These are phyloP conservation scores for Suillus weaverae DNA, from an alignment of 768 basidiomycete species.

Conservation along the genomic window DNA sequence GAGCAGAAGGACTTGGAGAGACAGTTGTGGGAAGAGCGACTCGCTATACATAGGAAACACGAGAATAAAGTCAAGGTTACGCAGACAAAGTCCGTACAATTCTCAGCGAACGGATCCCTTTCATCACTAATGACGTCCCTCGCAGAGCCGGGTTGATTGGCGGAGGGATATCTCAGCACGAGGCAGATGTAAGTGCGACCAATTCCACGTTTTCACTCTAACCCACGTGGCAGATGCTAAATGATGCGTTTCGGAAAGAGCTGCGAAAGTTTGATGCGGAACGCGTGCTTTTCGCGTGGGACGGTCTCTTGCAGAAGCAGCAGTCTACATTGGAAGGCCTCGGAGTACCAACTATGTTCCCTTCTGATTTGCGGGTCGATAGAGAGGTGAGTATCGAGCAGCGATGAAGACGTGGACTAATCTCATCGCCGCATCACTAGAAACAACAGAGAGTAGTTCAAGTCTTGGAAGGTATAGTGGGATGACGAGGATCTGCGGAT, in stretches of 20 bases:
- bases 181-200: conserved; percentile 37
- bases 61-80: conserved; percentile 72
- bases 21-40: conserved; percentile 67
- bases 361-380: conserved; percentile 46
- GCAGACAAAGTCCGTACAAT: conserved; percentile 55
- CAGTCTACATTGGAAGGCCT: conserved; percentile 61
- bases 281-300: conserved; percentile 73
- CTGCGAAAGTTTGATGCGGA: conserved; percentile 68
- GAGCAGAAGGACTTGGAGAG: conserved; percentile 72
- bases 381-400: conserved; percentile 50
- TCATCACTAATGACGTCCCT: conserved; percentile 7
- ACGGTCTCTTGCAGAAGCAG: conserved; percentile 68
- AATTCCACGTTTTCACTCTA: conserved; percentile 9
- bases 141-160: conserved; percentile 69
- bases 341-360: conserved; percentile 72
- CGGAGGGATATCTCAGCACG: conserved; percentile 62
- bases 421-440: conserved; percentile 35
- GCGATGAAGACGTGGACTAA: conserved; percentile 1
- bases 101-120: not conserved
- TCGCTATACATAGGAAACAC: conserved; percentile 59
- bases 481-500: not conserved
- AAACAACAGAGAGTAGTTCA: conserved; percentile 70
- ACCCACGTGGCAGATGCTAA: conserved; percentile 36
- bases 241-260: conserved; percentile 63
- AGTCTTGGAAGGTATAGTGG: conserved; percentile 59